Base-by-base conservation (phyloP, 1,284 basidiomycete species). In the Pyrrhoderma noxium region DNA sequence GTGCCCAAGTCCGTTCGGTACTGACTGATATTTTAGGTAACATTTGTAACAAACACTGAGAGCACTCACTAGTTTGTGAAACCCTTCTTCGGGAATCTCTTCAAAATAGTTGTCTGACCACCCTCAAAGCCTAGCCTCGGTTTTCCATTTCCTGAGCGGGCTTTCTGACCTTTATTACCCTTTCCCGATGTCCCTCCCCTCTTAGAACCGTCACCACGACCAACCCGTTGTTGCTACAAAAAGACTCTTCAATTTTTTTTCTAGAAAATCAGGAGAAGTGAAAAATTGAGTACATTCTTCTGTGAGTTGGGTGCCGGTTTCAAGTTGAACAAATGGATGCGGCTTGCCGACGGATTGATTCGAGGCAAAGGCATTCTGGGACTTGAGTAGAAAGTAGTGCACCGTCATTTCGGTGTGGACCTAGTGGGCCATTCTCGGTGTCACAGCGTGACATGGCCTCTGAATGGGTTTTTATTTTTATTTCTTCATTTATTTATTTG, bases 91-190 rank as follows among this genome's bases (percentile, higher is more conserved):
- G 95, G 95, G 64, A 94, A 90, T 43, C 85, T 73, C 59, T 93
- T 85, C n/a, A 85, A 85, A 52, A 99, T 80, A 5, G 95, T 90
- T 19, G 93, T 97, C 67, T 98, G 95, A 58, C 95, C 95, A 63
- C 95, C 95, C 67, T 96, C 94, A 60, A 98, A 99, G 4, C 85
- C 83, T 25, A 81, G 75, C 58, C 78, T 82, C 22, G 92, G 82
- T 62, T 82, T 89, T n/a, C 93, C 90, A 60, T 90, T 86, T 3
- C 95, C 94, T 18, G 89, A 81, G 52, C 95, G 82, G 40, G 94
- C 87, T 56, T 94, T 95, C 67, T 96, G 93, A 61, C 95, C 95
- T 64, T 99, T 99, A 68, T 92, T 82, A 70, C 95, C 95, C 51
- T 92, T 80, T 56, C 93, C 93, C 3, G 93, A 85, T 0, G 93